phyloP scores from a whole-genome alignment of 73 alveolate species.

The Paramecium sexaurelia region DNA sequence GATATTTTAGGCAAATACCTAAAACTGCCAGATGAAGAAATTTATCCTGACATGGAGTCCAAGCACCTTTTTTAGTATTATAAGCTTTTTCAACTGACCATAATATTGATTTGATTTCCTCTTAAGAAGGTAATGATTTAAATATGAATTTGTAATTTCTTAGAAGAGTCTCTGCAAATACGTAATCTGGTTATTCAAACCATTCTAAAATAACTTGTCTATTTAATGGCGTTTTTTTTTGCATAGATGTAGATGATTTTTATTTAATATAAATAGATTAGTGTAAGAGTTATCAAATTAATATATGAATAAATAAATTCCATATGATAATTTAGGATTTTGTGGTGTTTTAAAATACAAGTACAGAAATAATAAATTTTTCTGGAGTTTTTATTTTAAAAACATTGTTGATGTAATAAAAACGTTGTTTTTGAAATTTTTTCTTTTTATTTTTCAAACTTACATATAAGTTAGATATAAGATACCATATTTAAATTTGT shows the following conservation, averaged over 20 bases:
- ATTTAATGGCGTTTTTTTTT: not conserved
- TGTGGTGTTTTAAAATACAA: no score
- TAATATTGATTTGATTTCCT: not conserved
- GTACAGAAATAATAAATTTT: not conserved
- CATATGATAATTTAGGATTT: no score
- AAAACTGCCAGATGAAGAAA: not conserved
- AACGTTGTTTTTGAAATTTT: not conserved
- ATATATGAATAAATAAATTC: no score
- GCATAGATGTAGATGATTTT: not conserved
- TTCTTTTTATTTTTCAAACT: not conserved
- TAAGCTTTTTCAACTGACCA: conserved; percentile 5
- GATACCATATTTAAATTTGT: no score
- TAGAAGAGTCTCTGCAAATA: not conserved
- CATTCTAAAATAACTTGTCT: not conserved
- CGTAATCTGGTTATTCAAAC: not conserved
- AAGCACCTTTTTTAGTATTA: not conserved
- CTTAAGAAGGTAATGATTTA: not conserved
- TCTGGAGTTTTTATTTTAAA: not conserved
- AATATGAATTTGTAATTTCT: not conserved
- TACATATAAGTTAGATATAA: no score
- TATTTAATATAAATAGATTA: not conserved
- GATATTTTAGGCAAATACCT: not conserved
- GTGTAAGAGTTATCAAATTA: no score
- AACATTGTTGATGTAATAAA: not conserved
- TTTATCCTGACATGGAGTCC: conserved; percentile 23